phyloP scores from a whole-genome alignment of 495 filamentous ascomycete genomes.

The Pseudevernia furfuracea region DNA sequence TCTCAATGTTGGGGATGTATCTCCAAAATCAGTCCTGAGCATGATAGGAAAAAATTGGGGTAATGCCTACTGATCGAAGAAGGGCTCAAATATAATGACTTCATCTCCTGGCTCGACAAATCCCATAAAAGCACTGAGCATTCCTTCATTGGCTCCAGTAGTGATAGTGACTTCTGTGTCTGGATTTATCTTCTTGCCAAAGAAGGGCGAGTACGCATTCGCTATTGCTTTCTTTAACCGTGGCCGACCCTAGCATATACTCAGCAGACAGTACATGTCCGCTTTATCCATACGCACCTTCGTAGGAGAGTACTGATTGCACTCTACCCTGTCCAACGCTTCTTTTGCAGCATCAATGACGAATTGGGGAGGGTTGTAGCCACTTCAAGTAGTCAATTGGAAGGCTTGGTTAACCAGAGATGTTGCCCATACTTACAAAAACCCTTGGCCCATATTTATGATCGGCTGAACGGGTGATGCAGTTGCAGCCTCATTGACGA shows the following conservation, averaged over 20 bases:
- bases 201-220: slow-evolving; percentile 79
- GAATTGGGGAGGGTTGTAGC: slow-evolving; percentile 92
- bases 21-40: slow-evolving; percentile 30
- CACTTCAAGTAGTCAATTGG: slow-evolving; percentile 38
- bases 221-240: slow-evolving; percentile 86
- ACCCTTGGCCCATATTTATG: slow-evolving; percentile 31
- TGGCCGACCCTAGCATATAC: slow-evolving; percentile 57
- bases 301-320: slow-evolving; percentile 97
- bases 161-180: slow-evolving; percentile 91
- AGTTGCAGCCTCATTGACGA: slow-evolving; percentile 85
- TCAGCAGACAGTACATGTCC: slow-evolving; percentile 9
- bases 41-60: not conserved
- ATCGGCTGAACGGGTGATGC: slow-evolving; percentile 86
- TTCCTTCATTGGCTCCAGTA: slow-evolving; percentile 93
- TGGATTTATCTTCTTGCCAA: slow-evolving; percentile 70
- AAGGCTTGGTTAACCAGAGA: not conserved
- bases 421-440: slow-evolving; percentile 27
- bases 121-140: slow-evolving; percentile 94
- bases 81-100: slow-evolving; percentile 96
- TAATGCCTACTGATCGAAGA: slow-evolving; percentile 77
- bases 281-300: slow-evolving; percentile 42
- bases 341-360: slow-evolving; percentile 85
- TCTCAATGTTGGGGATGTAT: slow-evolving; percentile 94
- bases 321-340: slow-evolving; percentile 86
- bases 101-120: slow-evolving; percentile 93